Evolutionary conservation across 2,329 filamentous ascomycete species (phyloP), one percentile per base, ranked within the genome.

Genomic region (Curvularia hawaiiensis): DNA sequence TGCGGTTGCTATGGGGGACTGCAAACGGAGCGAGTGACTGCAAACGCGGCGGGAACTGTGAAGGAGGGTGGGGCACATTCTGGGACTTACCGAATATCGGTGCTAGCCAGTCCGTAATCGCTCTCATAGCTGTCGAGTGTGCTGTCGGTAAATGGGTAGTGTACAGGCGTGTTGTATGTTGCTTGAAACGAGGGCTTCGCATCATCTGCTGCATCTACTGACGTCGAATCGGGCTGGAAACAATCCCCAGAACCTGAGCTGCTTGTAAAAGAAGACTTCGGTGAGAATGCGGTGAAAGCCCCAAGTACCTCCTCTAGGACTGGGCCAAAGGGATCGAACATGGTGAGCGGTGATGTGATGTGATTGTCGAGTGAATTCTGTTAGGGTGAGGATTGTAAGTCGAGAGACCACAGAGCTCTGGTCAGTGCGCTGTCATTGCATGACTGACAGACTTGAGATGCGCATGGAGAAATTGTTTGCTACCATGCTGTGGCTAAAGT

Each of bases 1-100:
- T 31, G 50, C 33, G 40, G 59, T 61, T 62, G 62, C 58, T 30
- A 60, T 41, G 56, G 56, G 47, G 41, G 49, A 58, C 14, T 50
- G 38, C 54, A 52, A 45, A 54, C 46, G 54, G 61, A 59, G 30
- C 30, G 10, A 31, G 30, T 7, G 11, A 31, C 28, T 30, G 30
- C 30, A 31, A 31, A 31, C 30, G 12, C 8, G 2, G 12, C 8
- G 10, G 10, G 30, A 11, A 28, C 26, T 12, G 30, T 31, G 30
- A 11, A 16, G 7, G 16, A 9, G 35, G n/a, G 16, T 6, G 14
- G 33, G 28, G 26, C 20, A 33, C 6, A 54, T 16, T 14, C 20
- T 47, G 26, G 31, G 43, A 30, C 24, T 6, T 51, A 44, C 50
- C 26, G 9, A 12, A 31, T 31, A 31, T 12, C 30, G 9, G 30